phyloP scores from a whole-genome alignment of 2,329 filamentous ascomycete species.

The Tolypocladium amazonense region DNA sequence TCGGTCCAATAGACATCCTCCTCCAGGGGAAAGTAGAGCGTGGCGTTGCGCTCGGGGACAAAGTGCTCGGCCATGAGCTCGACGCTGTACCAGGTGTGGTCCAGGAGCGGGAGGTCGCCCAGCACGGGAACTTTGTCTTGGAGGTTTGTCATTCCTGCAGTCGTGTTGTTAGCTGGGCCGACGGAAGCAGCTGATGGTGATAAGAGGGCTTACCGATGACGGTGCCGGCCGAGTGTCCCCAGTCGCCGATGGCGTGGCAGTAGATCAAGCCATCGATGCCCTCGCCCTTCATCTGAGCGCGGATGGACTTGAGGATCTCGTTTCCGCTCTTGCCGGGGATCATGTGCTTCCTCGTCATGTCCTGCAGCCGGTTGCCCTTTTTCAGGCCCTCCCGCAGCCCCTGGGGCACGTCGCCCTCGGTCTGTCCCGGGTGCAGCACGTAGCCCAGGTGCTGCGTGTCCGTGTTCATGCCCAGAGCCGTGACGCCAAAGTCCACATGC shows the following conservation, averaged over 20 bases:
- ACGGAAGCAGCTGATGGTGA: background rate
- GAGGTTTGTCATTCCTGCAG: background rate
- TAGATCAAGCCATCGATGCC: conserved; percentile 34
- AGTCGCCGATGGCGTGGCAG: background rate
- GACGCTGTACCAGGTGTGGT: background rate
- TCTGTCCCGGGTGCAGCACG: conserved; percentile 31
- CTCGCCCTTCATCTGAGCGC: conserved; percentile 28
- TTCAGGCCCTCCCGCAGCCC: conserved; percentile 32
- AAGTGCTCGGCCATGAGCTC: background rate
- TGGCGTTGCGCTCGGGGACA: conserved; percentile 9
- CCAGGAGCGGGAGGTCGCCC: background rate
- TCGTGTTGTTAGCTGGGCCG: background rate
- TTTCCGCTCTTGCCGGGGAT: conserved; percentile 32
- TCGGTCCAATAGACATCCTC: conserved; percentile 38
- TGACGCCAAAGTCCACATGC: conserved; percentile 38
- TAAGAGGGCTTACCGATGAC: background rate
- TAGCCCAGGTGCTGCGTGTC: conserved; percentile 39
- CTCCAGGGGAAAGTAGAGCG: conserved; percentile 32
- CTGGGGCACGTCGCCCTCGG: conserved; percentile 27
- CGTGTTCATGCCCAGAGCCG: conserved; percentile 32
- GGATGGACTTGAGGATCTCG: conserved; percentile 27
- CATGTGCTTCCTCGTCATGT: conserved; percentile 34
- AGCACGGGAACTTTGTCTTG: background rate
- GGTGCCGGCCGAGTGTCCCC: background rate
- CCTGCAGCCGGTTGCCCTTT: conserved; percentile 36